These are phyloP conservation scores for Monosporascus sp. DNA, from an alignment of 2,329 filamentous ascomycete genomes.

Conservation along the genomic window DNA sequence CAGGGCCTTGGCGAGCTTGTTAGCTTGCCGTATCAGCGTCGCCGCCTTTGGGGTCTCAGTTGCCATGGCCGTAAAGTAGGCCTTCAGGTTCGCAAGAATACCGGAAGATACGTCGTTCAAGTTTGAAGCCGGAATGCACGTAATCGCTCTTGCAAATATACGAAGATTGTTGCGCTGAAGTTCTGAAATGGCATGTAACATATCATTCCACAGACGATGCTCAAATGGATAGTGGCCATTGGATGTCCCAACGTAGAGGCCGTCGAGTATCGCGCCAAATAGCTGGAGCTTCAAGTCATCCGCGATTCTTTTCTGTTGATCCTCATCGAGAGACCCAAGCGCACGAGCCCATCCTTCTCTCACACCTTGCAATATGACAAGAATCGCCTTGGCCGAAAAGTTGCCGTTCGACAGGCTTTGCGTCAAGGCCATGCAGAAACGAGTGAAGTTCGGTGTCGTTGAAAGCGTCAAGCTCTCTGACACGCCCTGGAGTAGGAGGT, in stretches of 20 bases:
- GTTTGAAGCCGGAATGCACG: constrained; percentile 12
- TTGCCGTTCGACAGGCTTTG: constrained; percentile 6
- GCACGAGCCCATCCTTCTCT: constrained; percentile 5
- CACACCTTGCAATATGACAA: constrained; percentile 13
- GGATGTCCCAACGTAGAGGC: constrained; percentile 6
- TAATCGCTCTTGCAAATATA: constrained; percentile 18
- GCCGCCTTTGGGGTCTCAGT: background rate
- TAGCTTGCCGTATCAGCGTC: constrained; percentile 14
- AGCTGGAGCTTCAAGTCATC: constrained; percentile 7
- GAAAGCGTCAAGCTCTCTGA: background rate
- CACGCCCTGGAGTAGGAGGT: constrained; percentile 11
- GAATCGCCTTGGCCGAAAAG: constrained; percentile 12
- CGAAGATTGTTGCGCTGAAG: constrained; percentile 19
- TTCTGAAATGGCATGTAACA: constrained; percentile 16
- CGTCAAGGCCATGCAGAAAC: constrained; percentile 19
- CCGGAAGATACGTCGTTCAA: constrained; percentile 9
- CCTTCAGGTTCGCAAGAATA: constrained; percentile 17
- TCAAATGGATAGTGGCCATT: constrained; percentile 8
- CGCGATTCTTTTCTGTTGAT: background rate
- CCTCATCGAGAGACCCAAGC: background rate
- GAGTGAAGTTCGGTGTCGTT: constrained; percentile 7
- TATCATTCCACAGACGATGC: constrained; percentile 11
- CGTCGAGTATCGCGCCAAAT: constrained; percentile 17
- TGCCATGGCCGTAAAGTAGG: constrained; percentile 11
- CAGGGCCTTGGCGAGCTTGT: constrained; percentile 18